Conservation (phyloP, 1,139 yeast species). For the Suhomyces bribrorum region DNA sequence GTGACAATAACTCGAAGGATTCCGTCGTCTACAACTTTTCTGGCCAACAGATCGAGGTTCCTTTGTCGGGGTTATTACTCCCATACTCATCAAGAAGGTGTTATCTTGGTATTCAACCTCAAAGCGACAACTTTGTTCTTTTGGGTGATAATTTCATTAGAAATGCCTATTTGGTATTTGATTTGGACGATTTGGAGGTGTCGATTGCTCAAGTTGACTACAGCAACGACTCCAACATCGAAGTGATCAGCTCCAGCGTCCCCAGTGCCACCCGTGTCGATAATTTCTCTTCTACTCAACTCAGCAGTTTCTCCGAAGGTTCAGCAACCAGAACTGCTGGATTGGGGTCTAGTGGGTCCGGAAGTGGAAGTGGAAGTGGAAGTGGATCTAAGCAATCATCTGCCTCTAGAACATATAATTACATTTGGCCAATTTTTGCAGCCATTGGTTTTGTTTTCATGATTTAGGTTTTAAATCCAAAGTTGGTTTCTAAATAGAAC, state of each 20-base stretch:
- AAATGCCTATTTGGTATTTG: constrained; percentile 75
- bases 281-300: constrained; percentile 30
- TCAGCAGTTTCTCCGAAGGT: constrained; percentile 12
- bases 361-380: not conserved
- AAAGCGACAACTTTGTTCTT: constrained; percentile 23
- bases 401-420: not conserved
- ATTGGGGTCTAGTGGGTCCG: not conserved
- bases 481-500: too few relatives aligned
- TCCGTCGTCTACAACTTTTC: constrained; percentile 49
- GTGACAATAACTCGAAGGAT: constrained; percentile 20
- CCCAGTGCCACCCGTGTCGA: constrained; percentile 50
- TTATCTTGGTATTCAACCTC: constrained; percentile 33
- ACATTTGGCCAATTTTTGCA: constrained; percentile 2
- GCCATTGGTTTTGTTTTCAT: constrained; percentile 2
- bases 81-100: constrained; percentile 19
- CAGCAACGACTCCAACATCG: constrained; percentile 43
- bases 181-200: constrained; percentile 63
- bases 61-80: constrained; percentile 40
- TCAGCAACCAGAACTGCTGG: constrained; percentile 12
- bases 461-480: not conserved
- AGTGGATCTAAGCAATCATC: not conserved
- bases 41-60: constrained; percentile 47
- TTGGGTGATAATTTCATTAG: constrained; percentile 78
- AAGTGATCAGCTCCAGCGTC: constrained; percentile 39
- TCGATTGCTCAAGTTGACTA: constrained; percentile 64